Base-by-base conservation (phyloP, 1,139 yeast genomes). In the Magnusiomyces paraingens region DNA sequence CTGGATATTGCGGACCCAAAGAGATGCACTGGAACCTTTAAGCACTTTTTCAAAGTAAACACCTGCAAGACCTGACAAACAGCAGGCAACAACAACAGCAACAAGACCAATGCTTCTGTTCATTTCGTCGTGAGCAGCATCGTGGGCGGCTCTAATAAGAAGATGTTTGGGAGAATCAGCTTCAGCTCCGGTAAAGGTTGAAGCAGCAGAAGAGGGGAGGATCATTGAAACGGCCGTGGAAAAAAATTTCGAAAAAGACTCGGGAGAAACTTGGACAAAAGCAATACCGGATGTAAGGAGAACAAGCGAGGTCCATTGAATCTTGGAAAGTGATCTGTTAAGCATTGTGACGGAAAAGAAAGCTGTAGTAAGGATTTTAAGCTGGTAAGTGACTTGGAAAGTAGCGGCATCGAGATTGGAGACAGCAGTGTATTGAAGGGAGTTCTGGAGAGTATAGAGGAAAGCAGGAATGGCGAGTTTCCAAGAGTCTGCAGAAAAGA, bases 311-410 rank as follows among this genome's bases (percentile, higher is more conserved):
- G 64, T 54, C 76, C 76, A 72, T 50, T 72, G 74, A 46, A 55
- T 54, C 44, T 61, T 59, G 36, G 66, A 56, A 39, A 73, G 66
- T 17, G 61, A 54, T 42, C 72, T 64, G 52, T 68, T 67, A 18
- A 72, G 66, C 57, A 72, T 66, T n/a, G 71, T 64, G 48, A 73
- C 76, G 0, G 75, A 70, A 57, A 72, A 72, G 50, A 71, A 66
- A n/a, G 76, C 76, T 1, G 76, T 72, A 14, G 76, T 73, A 55
- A 72, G 62, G 55, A 72, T 72, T 60, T 72, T 72, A 54, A 72
- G 69, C 62, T 72, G 76, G 60, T 72, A 72, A 2, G 75, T 70
- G 56, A 73, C 76, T 61, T 72, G 76, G 61, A 72, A 72, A 2
- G 75, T 70, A 5, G 75, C 75, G 6, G 76, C 76, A 54, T 71